Evolutionary conservation across 2,329 filamentous ascomycete genomes (phyloP).

Genomic region (Hypoxylon sp.): DNA sequence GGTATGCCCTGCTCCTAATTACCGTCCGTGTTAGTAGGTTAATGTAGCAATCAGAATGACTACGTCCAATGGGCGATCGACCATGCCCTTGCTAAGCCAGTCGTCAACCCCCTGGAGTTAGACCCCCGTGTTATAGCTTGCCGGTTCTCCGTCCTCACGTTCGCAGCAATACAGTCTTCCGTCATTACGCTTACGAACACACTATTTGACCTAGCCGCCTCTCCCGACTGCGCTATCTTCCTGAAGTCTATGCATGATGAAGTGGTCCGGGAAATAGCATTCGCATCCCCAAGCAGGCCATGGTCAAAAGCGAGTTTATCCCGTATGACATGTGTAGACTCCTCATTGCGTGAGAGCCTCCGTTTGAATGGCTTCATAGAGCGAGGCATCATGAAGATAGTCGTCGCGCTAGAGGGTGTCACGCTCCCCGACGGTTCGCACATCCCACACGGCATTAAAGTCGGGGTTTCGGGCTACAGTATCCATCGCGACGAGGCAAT

Average conservation of each 20-base stretch:
- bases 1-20: constrained; percentile 33
- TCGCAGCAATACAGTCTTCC: constrained; percentile 59
- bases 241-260: constrained; percentile 56
- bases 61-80: constrained; percentile 59
- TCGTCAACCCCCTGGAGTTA: constrained; percentile 49
- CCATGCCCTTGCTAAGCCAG: constrained; percentile 53
- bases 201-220: constrained; percentile 57
- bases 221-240: constrained; percentile 44
- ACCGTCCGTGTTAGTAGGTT: neutral
- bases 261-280: constrained; percentile 49
- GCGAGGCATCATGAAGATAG: constrained; percentile 55
- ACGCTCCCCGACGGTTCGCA: constrained; percentile 55
- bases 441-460: constrained; percentile 55
- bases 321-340: constrained; percentile 58
- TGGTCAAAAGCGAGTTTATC: constrained; percentile 57
- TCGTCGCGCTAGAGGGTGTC: constrained; percentile 55
- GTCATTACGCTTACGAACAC: constrained; percentile 58
- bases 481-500: constrained; percentile 54
- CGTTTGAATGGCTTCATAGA: constrained; percentile 59
- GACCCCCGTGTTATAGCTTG: constrained; percentile 54
- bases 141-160: constrained; percentile 54
- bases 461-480: constrained; percentile 56
- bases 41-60: constrained; percentile 51
- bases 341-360: constrained; percentile 60
- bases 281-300: constrained; percentile 19